Base-by-base conservation (phyloP, 371 early-diverging fungal species). In the Mucor plumbeus region DNA sequence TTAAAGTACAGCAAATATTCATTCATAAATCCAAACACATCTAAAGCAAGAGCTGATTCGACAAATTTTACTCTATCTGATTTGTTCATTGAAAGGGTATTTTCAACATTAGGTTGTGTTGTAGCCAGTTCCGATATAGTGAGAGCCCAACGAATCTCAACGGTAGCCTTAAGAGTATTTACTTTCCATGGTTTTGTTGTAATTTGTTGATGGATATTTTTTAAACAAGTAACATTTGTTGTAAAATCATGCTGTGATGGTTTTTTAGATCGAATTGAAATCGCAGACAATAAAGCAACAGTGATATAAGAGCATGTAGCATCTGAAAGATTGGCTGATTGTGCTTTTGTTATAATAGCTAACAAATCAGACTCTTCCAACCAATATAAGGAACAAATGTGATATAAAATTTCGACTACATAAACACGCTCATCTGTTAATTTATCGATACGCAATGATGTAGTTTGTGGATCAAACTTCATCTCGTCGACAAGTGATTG, bases 1-100 rank as follows among this genome's bases (percentile, higher is more conserved):
- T 76, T 73, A 13, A 76, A 76, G 40, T 76, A 70, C 43, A 76
- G 33, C 0, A 76, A 47, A 63, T 73, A 76, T 0, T 63, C 50
- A 48, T 70, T 73, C 73, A 76, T 68, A 43, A 76, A 92, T 56
- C 81, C 82, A 64, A 92, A 92, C 1, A 88, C 88, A 33, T 86
- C 78, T 48, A 69, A 64, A 1, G 39, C 55, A 3, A 90, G 78
- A 0, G 88, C 88, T 21, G 77, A 74, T 66, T 89, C 84, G 1
- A 88, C 80, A 56, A 86, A 73, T 40, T 72, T 59, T 47, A 86
- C 36, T 50, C 38, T 35, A 9, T 21, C 19, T 1, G 47, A 17
- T 34, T 50, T 62, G 17, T 15, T 38, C 34, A 62, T 48, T 1
- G 50, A 38, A 48, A 62, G 34, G 2, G 48, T 48, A 21, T 21